phyloP scores from a whole-genome alignment of 2,329 filamentous ascomycete genomes.

The Aspergillus novoparasiticus region DNA sequence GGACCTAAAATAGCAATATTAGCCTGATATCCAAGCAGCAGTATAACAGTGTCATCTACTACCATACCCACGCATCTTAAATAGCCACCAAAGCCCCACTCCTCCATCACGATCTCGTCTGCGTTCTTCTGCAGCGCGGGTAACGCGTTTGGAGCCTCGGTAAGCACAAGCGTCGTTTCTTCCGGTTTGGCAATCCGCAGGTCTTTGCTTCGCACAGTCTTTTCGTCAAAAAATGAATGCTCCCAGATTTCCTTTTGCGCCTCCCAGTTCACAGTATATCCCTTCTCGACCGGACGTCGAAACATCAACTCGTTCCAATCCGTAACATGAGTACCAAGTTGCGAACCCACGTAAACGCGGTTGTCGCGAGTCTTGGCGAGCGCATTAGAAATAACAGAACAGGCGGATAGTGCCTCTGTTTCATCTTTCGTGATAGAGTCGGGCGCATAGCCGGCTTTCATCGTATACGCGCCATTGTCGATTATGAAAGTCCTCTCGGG shows the following conservation, averaged over 20 bases:
- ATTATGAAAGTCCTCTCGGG: conserved; percentile 76
- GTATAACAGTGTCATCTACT: not conserved
- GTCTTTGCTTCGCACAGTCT: conserved; percentile 58
- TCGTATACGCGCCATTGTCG: conserved; percentile 88
- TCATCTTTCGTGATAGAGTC: conserved; percentile 40
- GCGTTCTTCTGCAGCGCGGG: conserved; percentile 82
- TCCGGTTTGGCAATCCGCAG: conserved; percentile 60
- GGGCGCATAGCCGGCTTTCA: conserved; percentile 82
- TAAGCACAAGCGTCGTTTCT: conserved; percentile 80
- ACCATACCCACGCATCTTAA: conserved; percentile 71
- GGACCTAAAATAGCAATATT: conserved; percentile 55
- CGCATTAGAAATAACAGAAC: conserved; percentile 80
- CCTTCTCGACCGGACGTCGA: conserved; percentile 87
- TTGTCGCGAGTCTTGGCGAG: conserved; percentile 80
- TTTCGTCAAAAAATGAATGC: conserved; percentile 74
- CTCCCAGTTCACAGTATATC: conserved; percentile 96
- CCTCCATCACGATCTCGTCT: conserved; percentile 96
- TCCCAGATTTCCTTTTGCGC: conserved; percentile 96
- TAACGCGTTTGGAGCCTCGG: conserved; percentile 83
- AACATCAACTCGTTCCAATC: conserved; percentile 91
- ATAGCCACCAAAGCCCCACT: conserved; percentile 90
- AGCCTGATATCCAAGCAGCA: not conserved
- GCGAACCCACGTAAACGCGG: conserved; percentile 76
- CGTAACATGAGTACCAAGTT: conserved; percentile 70
- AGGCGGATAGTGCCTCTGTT: conserved; percentile 49